These are phyloP conservation scores for Penicillium taxi DNA, from an alignment of 495 filamentous ascomycete genomes.

Conservation along the genomic window DNA sequence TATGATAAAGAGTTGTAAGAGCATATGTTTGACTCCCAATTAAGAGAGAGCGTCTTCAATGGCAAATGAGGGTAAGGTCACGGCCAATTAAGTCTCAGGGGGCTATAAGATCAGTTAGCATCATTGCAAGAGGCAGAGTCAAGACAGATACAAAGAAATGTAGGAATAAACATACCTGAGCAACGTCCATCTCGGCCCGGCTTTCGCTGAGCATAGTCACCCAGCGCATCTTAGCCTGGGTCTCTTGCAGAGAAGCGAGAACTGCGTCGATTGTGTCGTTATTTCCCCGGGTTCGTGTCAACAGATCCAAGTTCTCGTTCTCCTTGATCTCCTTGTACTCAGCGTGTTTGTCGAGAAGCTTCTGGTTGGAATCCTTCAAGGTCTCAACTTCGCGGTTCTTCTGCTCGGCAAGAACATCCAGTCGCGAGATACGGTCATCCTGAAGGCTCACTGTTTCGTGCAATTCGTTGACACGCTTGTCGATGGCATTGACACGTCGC, in stretches of 20 bases:
- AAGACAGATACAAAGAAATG: too few relatives aligned
- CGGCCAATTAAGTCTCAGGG: too few relatives aligned
- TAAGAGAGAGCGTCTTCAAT: too few relatives aligned
- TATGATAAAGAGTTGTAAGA: background rate
- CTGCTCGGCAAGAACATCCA: slow-evolving; percentile 60
- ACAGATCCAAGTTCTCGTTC: slow-evolving; percentile 46
- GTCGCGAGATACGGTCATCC: slow-evolving; percentile 49
- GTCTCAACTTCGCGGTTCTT: slow-evolving; percentile 58
- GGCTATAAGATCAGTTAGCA: too few relatives aligned
- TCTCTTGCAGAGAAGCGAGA: slow-evolving; percentile 52
- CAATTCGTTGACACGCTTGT: slow-evolving; percentile 26
- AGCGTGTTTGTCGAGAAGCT: slow-evolving; percentile 48
- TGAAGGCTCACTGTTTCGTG: slow-evolving; percentile 35
- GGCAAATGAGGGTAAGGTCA: too few relatives aligned
- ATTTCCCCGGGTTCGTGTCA: slow-evolving; percentile 44
- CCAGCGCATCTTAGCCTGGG: slow-evolving; percentile 61
- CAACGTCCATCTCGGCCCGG: slow-evolving; percentile 37
- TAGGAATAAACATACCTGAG: too few relatives aligned
- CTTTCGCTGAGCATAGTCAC: slow-evolving; percentile 55
- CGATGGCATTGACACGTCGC: slow-evolving; percentile 25
- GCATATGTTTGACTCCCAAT: background rate
- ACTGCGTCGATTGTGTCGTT: slow-evolving; percentile 48
- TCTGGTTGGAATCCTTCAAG: slow-evolving; percentile 51
- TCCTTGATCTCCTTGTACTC: slow-evolving; percentile 59
- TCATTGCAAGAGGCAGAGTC: too few relatives aligned